Evolutionary conservation across 2,329 filamentous ascomycete species (phyloP).

Genomic region (Plenodomus tracheiphilus): DNA sequence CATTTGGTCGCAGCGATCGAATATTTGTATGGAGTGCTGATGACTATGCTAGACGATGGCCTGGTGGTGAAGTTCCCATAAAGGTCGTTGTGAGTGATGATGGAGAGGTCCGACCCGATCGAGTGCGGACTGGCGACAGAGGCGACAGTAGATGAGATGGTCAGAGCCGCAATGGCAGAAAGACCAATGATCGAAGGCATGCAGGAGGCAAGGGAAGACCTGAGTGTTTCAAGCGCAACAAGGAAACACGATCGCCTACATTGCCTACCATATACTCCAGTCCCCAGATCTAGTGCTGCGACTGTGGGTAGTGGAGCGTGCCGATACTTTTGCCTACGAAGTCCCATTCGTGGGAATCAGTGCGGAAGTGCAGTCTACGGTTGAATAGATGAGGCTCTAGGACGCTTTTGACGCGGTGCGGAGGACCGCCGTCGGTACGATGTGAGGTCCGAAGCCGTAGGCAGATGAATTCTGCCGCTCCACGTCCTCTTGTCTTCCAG

Average conservation of each 20-base stretch:
- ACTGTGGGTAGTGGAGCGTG: neutral
- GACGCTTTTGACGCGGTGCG: slow-evolving; percentile 1
- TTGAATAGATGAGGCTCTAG: slow-evolving; percentile 11
- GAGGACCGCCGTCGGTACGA: slow-evolving; percentile 1
- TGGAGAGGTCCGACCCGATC: slow-evolving; percentile 33
- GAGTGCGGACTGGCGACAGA: slow-evolving; percentile 24
- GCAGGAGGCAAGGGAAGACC: neutral
- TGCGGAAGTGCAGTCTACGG: slow-evolving; percentile 7
- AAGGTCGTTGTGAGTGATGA: slow-evolving; percentile 35
- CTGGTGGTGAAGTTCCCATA: slow-evolving; percentile 26
- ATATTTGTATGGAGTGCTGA: slow-evolving; percentile 14
- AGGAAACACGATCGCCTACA: neutral
- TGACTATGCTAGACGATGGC: slow-evolving; percentile 20
- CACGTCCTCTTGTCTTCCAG: neutral
- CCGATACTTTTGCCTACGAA: neutral
- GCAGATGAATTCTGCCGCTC: neutral
- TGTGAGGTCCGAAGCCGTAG: neutral
- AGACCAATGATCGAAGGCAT: slow-evolving; percentile 1
- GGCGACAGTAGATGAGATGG: slow-evolving; percentile 10
- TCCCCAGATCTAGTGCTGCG: neutral
- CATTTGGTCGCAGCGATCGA: slow-evolving; percentile 18
- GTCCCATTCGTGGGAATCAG: slow-evolving; percentile 9
- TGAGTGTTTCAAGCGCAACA: neutral
- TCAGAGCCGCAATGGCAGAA: slow-evolving; percentile 6
- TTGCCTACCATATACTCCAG: neutral